Percentiles rank a stretch among this genome's conserved stretches.
phyloP scores from a whole-genome alignment of 257 asterid genomes.

The Solanum clarkiae region DNA sequence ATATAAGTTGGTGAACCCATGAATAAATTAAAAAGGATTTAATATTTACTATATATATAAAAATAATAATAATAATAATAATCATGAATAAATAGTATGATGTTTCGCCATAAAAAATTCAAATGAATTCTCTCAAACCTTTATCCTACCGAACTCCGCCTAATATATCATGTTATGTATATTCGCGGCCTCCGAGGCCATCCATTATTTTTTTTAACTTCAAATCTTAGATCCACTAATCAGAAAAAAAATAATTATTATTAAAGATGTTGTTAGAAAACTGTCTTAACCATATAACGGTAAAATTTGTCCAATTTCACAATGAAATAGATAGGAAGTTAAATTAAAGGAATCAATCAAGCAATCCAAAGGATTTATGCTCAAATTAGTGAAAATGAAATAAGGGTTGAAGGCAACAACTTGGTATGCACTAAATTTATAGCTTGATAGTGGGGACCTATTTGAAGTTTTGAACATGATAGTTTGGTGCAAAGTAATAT shows the following conservation, averaged over 20 bases:
- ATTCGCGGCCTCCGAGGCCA: no score
- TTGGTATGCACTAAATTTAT: background rate
- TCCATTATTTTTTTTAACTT: background rate
- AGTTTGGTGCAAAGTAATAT: slow-evolving; percentile 16
- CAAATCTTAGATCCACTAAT: background rate
- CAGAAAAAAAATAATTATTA: background rate
- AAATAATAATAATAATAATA: no score
- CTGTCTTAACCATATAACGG: background rate
- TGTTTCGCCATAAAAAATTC: no score
- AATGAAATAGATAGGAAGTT: background rate
- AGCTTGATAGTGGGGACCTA: slow-evolving; percentile 10
- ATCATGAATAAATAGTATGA: no score
- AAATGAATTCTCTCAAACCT: background rate
- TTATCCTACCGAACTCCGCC: no score
- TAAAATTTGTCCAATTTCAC: background rate
- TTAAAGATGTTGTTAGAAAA: background rate
- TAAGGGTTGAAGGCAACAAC: background rate
- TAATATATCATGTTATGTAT: no score
- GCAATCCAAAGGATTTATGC: background rate
- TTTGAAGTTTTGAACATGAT: slow-evolving; percentile 1
- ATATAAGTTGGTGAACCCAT: no score
- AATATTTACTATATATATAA: no score
- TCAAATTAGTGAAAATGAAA: background rate
- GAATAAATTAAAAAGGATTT: no score
- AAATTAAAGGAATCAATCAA: background rate